phyloP scores from a whole-genome alignment of 495 filamentous ascomycete genomes.

The Penicillium cinerascens region DNA sequence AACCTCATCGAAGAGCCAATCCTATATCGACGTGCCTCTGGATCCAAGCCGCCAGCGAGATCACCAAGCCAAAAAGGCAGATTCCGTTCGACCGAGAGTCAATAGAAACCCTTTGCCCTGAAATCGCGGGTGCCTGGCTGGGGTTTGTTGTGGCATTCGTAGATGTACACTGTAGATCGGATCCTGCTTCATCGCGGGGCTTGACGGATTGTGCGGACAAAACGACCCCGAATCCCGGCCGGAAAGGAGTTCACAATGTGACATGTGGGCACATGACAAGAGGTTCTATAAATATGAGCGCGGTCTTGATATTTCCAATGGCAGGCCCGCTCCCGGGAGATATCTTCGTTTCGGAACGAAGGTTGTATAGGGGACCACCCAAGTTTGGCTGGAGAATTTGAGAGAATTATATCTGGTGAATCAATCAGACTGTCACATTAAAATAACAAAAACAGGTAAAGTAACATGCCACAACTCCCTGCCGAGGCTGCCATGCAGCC shows the following conservation, averaged over 20 bases:
- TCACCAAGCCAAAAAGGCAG: background rate
- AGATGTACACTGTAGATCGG: slow-evolving; percentile 10
- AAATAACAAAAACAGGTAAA: background rate
- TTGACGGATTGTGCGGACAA: background rate
- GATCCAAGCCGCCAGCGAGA: background rate
- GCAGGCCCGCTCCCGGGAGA: background rate
- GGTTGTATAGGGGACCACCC: background rate
- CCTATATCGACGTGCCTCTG: background rate
- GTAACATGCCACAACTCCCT: background rate
- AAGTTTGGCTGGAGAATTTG: too few relatives aligned
- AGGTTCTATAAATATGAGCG: background rate
- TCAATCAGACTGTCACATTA: background rate
- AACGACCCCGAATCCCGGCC: background rate
- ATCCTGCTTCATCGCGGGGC: background rate
- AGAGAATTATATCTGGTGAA: background rate
- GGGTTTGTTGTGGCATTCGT: slow-evolving; percentile 1
- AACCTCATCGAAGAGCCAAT: background rate
- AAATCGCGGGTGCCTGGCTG: background rate
- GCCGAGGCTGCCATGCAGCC: background rate
- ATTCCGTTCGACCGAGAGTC: slow-evolving; percentile 5
- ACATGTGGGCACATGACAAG: too few relatives aligned
- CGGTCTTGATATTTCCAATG: background rate
- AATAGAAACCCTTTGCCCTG: background rate
- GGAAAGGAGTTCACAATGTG: background rate
- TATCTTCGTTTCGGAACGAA: background rate